A percentile compares a stretch with the other conserved stretches of the same genome.
phyloP scores from a whole-genome alignment of 2,329 filamentous ascomycete species.

The Beauveria brongniartii region DNA sequence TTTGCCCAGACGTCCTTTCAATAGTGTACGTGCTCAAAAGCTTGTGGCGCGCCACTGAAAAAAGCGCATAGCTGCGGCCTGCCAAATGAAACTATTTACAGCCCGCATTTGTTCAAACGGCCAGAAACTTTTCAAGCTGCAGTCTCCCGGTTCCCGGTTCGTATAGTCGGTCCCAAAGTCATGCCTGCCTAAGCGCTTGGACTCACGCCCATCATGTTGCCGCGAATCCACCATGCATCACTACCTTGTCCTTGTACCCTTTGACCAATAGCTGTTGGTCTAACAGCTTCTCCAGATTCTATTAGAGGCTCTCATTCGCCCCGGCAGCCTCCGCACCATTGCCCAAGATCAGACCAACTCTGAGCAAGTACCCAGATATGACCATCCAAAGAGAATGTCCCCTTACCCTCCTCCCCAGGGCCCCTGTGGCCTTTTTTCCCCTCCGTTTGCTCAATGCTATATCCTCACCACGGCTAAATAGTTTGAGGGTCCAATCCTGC shows the following conservation, averaged over 20 bases:
- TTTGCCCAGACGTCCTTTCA: background rate
- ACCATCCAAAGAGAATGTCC: background rate
- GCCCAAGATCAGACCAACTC: slow-evolving; percentile 6
- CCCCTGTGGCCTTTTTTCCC: background rate
- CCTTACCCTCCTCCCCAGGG: slow-evolving; percentile 4
- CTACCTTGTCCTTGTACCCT: background rate
- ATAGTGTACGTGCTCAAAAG: background rate
- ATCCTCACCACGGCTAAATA: no score
- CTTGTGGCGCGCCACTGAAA: background rate
- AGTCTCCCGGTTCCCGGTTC: background rate
- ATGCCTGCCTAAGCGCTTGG: background rate
- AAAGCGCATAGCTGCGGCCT: background rate
- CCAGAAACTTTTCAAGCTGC: background rate
- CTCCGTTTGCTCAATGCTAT: no score
- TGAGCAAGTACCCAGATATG: background rate
- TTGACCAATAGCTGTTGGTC: background rate
- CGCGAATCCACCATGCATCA: background rate
- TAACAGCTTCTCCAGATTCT: background rate
- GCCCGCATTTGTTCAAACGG: background rate
- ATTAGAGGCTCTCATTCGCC: slow-evolving; percentile 2
- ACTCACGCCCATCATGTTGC: background rate
- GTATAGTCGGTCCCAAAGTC: background rate
- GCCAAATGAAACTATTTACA: background rate
- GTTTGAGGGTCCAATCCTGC: background rate
- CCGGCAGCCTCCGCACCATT: background rate